These are phyloP conservation scores for Coemansia sp. DNA, from an alignment of 192 early-diverging fungal genomes.

Conservation along the genomic window DNA sequence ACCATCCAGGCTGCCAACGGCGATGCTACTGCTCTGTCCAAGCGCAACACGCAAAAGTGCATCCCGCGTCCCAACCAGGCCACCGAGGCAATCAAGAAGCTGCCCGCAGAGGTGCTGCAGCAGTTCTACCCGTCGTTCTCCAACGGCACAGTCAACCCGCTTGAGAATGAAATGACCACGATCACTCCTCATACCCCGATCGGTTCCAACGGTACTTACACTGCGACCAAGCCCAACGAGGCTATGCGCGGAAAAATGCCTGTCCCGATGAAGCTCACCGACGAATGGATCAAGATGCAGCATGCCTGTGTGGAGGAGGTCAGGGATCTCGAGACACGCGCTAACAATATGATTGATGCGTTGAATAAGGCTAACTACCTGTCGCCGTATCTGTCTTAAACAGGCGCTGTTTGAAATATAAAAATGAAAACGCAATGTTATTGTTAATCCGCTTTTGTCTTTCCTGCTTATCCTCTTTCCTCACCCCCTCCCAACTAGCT, in stretches of 20 bases:
- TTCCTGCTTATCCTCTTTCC: neutral
- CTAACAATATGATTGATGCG: conserved; percentile 25
- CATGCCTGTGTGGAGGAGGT: conserved; percentile 21
- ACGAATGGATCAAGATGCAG: conserved; percentile 50
- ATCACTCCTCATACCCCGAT: conserved; percentile 28
- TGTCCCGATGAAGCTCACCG: conserved; percentile 16
- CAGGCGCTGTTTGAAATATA: neutral
- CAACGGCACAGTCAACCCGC: conserved; percentile 18
- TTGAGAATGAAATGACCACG: conserved; percentile 39
- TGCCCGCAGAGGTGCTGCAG: conserved; percentile 27
- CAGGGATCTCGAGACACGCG: conserved; percentile 25
- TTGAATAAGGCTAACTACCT: conserved; percentile 44
- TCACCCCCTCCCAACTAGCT: no score
- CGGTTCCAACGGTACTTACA: conserved; percentile 22
- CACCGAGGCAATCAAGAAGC: conserved; percentile 31
- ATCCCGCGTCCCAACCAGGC: conserved; percentile 17
- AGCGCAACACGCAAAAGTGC: conserved; percentile 35
- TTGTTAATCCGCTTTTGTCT: neutral
- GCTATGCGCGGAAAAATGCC: conserved; percentile 46
- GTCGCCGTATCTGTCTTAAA: conserved; percentile 39
- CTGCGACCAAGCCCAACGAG: conserved; percentile 28
- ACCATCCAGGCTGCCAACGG: conserved; percentile 39
- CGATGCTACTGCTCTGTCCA: conserved; percentile 11
- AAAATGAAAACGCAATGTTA: neutral
- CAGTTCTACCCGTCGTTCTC: conserved; percentile 46